Base-by-base conservation (phyloP, 2,329 filamentous ascomycete species). In the Ophiostoma triangulosporum region DNA sequence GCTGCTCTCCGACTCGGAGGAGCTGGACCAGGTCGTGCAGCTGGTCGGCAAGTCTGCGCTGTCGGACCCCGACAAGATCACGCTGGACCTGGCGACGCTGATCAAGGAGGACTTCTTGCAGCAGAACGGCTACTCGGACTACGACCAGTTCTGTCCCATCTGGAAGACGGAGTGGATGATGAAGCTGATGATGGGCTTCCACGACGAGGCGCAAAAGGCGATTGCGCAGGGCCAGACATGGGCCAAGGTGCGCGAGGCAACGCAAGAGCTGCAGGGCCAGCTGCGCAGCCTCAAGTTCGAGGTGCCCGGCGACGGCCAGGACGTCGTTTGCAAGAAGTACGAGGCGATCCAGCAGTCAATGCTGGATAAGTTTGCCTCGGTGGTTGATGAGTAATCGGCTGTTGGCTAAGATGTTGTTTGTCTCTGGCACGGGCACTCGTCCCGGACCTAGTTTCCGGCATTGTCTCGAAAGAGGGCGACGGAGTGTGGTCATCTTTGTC, bases 161-260 rank as follows among this genome's bases (percentile, higher is more conserved):
- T 98, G 93, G 93, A 98, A 98, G 84, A 98, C 93, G 0, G 86
- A 95, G 69, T 98, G 93, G 84, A 97, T 98, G 93, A 98, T 98
- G 93, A 96, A 95, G 80, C 85, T 88, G 59, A 97, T 98, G 83
- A 87, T 98, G 76, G 87, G 84, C 55, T 98, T 91, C 80, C 88
- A 96, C 68, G 94, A 98, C 64, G 93, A 98, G 75, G 84, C 88
- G 24, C 91, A 97, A 69, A 97, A 96, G 80, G 89, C 88, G 6
- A 80, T 98, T 65, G 78, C 86, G 6, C 88, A 95, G 69, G 93
- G 93, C 57, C 86, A 91, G 70, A 84, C 74, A 70, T 98, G 93
- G 93, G 74, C 76, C 66, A 96, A 95, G 79, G 85, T 98, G 53
- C 83, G 91, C 61, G 93, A 98, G 64, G 81, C 86, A 32, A 98